Percentiles rank a stretch among this genome's conserved stretches.
phyloP scores from a whole-genome alignment of 371 early-diverging fungal genomes.

The Smittium mucronatum region DNA sequence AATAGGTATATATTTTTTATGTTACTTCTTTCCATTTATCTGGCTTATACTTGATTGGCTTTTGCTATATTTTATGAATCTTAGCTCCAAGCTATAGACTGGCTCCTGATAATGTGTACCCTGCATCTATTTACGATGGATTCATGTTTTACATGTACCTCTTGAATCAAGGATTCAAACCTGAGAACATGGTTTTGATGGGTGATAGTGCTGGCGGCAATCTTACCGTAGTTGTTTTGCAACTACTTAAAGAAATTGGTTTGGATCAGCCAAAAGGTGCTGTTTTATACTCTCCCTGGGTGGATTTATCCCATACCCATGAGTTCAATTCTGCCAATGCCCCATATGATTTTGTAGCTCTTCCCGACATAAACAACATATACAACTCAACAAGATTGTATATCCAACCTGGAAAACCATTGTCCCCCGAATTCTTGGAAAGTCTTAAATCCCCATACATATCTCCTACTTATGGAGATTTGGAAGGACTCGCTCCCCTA shows the following conservation, averaged over 20 bases:
- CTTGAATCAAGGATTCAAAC: constrained; percentile 37
- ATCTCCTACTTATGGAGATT: constrained; percentile 34
- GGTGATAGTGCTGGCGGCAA: constrained; percentile 78
- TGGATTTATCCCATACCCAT: constrained; percentile 13
- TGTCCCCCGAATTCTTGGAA: constrained; percentile 14
- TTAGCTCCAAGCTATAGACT: constrained; percentile 53
- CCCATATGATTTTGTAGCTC: constrained; percentile 11
- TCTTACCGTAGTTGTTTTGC: constrained; percentile 18
- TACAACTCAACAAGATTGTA: constrained; percentile 17
- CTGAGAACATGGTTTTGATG: constrained; percentile 52
- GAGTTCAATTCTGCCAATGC: constrained; percentile 16
- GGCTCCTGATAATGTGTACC: constrained; percentile 72
- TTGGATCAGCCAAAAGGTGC: constrained; percentile 7
- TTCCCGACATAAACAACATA: neutral
- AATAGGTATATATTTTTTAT: neutral
- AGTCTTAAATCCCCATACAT: constrained; percentile 22
- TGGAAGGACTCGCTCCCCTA: constrained; percentile 35
- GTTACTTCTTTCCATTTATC: neutral
- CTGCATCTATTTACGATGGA: constrained; percentile 66
- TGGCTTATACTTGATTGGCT: neutral
- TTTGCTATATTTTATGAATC: neutral
- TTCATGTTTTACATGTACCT: constrained; percentile 57
- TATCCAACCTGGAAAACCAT: constrained; percentile 18
- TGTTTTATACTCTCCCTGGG: constrained; percentile 15
- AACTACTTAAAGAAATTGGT: neutral